Percentiles rank a stretch among this genome's conserved stretches.
Evolutionary conservation across 2,329 filamentous ascomycete genomes (phyloP).

Genomic region (Colletotrichum aenigma): DNA sequence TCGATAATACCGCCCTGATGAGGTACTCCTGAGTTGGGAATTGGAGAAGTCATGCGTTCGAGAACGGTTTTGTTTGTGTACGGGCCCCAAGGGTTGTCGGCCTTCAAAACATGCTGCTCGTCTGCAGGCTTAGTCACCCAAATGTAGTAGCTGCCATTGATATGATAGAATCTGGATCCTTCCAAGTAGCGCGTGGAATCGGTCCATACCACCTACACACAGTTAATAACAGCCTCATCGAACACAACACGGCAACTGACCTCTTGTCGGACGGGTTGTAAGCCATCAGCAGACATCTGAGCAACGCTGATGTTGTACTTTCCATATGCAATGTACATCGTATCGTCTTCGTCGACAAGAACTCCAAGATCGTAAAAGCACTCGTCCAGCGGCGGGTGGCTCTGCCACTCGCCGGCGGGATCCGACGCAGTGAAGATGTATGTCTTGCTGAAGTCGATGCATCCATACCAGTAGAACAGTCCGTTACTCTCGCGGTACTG

Average conservation of each 20-base stretch:
- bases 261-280: background rate
- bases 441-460: conserved; percentile 18
- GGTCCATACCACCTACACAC: background rate
- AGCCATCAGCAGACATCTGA: conserved; percentile 8
- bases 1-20: conserved; percentile 62
- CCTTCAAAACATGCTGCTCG: conserved; percentile 49
- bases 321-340: conserved; percentile 47
- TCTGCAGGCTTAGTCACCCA: conserved; percentile 47
- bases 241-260: background rate
- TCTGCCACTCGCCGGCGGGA: conserved; percentile 10
- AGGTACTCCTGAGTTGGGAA: conserved; percentile 45
- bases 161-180: conserved; percentile 58
- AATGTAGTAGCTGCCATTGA: conserved; percentile 57
- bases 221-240: rapidly evolving
- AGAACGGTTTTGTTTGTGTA: conserved; percentile 48
- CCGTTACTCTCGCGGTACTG: conserved; percentile 22
- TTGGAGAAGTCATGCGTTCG: conserved; percentile 27
- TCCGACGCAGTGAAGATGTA: conserved; percentile 20
- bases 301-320: conserved; percentile 23
- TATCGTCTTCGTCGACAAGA: conserved; percentile 43
- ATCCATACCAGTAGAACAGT: conserved; percentile 23
- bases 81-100: conserved; percentile 51
- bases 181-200: conserved; percentile 37
- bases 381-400: conserved; percentile 17
- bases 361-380: conserved; percentile 15